These are phyloP conservation scores for Rhodotorula kratochvilovae DNA, from an alignment of 768 basidiomycete species.

Conservation along the genomic window DNA sequence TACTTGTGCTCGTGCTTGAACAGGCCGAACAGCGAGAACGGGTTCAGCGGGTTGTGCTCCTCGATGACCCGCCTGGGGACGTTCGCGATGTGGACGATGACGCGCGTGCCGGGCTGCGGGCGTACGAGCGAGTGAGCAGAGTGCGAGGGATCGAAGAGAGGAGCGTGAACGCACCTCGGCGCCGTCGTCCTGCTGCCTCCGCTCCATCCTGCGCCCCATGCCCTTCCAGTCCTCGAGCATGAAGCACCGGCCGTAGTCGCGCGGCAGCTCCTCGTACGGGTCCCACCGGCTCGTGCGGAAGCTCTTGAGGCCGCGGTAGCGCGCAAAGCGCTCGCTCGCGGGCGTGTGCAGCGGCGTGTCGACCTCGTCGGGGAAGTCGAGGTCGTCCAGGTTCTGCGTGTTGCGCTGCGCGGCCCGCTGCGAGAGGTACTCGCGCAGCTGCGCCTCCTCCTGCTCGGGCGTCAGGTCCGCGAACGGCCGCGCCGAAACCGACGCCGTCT, in stretches of 20 bases:
- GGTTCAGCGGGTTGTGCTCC: constrained; percentile 47
- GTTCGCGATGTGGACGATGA: constrained; percentile 68
- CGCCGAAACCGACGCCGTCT: constrained; percentile 42
- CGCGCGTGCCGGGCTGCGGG: constrained; percentile 69
- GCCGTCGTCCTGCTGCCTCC: constrained; percentile 63
- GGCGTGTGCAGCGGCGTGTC: constrained; percentile 84
- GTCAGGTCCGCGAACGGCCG: constrained; percentile 61
- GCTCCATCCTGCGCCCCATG: constrained; percentile 65
- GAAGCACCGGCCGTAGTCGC: constrained; percentile 91
- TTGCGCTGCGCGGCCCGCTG: constrained; percentile 51
- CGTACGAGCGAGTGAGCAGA: not conserved
- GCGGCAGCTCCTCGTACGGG: constrained; percentile 87
- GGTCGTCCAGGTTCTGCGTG: constrained; percentile 72
- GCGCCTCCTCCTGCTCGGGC: constrained; percentile 75
- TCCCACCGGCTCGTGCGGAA: constrained; percentile 98
- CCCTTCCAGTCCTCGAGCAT: constrained; percentile 92
- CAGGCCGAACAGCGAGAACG: constrained; percentile 71
- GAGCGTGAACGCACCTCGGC: constrained; percentile 65
- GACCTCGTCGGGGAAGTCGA: constrained; percentile 90
- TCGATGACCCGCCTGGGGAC: constrained; percentile 63
- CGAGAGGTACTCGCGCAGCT: constrained; percentile 53
- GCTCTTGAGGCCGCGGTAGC: constrained; percentile 83
- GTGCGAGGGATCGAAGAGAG: not conserved
- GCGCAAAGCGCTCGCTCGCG: constrained; percentile 77
- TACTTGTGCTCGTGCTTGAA: constrained; percentile 95